Percentiles rank a stretch among this genome's conserved stretches.
Conservation (phyloP, 2,329 filamentous ascomycete species). For the Penicillium sp. region DNA sequence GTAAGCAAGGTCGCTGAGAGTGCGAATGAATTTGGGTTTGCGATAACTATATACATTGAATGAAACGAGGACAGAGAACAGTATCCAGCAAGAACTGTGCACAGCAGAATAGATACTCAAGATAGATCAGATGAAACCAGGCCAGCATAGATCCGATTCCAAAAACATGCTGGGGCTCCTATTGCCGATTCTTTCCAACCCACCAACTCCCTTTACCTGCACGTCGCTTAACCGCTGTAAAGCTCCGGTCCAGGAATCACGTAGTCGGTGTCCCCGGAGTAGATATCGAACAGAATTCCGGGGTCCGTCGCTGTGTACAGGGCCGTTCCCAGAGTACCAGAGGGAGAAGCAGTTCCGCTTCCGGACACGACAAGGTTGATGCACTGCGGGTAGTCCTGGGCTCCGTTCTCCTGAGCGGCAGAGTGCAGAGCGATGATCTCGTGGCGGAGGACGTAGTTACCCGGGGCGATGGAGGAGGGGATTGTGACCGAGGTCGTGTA, state of each 20-base stretch:
- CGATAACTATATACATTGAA: background rate
- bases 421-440: constrained; percentile 58
- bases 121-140: background rate
- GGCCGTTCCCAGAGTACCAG: constrained; percentile 55
- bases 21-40: background rate
- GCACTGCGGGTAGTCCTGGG: constrained; percentile 60
- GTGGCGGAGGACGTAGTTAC: constrained; percentile 57
- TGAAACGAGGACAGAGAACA: background rate
- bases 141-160: background rate
- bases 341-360: constrained; percentile 51
- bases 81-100: background rate
- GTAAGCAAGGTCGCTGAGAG: background rate
- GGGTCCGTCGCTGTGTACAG: constrained; percentile 60
- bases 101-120: background rate
- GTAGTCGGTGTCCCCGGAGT: constrained; percentile 51
- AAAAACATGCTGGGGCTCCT: background rate
- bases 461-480: constrained; percentile 49
- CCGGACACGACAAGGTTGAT: constrained; percentile 63
- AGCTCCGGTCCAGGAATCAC: constrained; percentile 54
- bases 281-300: constrained; percentile 63
- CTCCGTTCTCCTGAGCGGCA: constrained; percentile 45
- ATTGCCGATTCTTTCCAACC: background rate
- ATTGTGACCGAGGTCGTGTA: constrained; percentile 53
- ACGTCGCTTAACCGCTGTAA: constrained; percentile 15
- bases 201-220: background rate